Evolutionary conservation across 2,329 filamentous ascomycete genomes (phyloP), one percentile per base, ranked within the genome.

Genomic region (Didymella segeticola): DNA sequence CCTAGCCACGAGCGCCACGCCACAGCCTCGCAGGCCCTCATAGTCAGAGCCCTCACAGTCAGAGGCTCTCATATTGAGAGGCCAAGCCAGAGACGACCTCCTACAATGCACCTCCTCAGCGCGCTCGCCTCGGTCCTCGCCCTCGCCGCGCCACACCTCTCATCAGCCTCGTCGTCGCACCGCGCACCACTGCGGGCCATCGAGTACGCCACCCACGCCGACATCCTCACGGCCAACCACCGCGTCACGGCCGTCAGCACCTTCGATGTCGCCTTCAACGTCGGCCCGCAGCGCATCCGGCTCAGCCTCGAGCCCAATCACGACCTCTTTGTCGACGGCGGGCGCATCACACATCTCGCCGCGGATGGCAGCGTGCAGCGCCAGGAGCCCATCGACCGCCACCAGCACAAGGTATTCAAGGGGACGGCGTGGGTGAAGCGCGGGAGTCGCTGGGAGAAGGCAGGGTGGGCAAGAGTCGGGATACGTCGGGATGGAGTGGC

Each of bases 251-350:
- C 92, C 42, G 80, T 89, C 51, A 93, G 92, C 12, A 80, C 86
- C 19, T 99, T 99, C 74, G 90, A 96, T 67, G 79, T 99, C 57
- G 87, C 85, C 25, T 97, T 99, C 73, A 81, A 85, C 52, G 78
- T 96, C 29, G 79, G 84, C 56, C 81, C 83, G 47, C 78, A 83
- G 56, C 84, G 86, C 62, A 81, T 98, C 67, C 90, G 91, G 61
- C 83, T 99, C 46, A 83, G 85, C 49, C 83, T 99, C 42, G 87
- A 95, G 71, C 95, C 95, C 4, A 98, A 98, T 72, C 86, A 96
- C 78, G 91, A 98, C 75, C 87, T 98, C 53, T 81, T 99, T 38
- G 84, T 88, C 48, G 83, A 91, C 14, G 87, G 89, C 64, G 89
- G 93, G 8, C 84, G 83, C 43, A 80, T 99, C 41, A 84, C 87